These are phyloP conservation scores for Trichophyton rubrum DNA, from an alignment of 2,329 filamentous ascomycete genomes.

Conservation along the genomic window DNA sequence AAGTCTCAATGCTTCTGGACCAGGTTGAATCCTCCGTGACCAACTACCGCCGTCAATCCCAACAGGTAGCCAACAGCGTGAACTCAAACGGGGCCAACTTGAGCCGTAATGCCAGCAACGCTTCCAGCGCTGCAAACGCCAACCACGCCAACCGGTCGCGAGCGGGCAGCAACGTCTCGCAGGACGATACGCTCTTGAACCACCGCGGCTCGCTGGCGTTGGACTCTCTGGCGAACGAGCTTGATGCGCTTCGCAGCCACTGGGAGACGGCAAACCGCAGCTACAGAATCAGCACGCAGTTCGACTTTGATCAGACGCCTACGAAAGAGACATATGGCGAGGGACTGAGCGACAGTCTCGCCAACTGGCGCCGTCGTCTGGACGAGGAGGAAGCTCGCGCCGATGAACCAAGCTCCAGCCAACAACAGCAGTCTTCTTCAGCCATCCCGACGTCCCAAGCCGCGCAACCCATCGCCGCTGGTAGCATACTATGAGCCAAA, in stretches of 20 bases:
- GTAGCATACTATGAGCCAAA: slow-evolving; percentile 4
- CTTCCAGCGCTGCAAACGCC: slow-evolving; percentile 35
- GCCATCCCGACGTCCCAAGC: neutral
- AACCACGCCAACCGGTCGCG: slow-evolving; percentile 22
- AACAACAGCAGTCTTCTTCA: neutral
- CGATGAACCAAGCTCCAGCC: slow-evolving; percentile 14
- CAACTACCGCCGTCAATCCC: slow-evolving; percentile 72
- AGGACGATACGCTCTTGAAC: slow-evolving; percentile 34
- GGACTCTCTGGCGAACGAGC: slow-evolving; percentile 80
- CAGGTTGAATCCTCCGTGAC: slow-evolving; percentile 90
- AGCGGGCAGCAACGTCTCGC: slow-evolving; percentile 31
- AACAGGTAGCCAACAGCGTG: slow-evolving; percentile 24
- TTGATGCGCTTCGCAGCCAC: slow-evolving; percentile 77
- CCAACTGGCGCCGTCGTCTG: slow-evolving; percentile 68
- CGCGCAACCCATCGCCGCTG: neutral
- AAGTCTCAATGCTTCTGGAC: slow-evolving; percentile 82
- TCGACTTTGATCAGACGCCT: slow-evolving; percentile 62
- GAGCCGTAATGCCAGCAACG: slow-evolving; percentile 43
- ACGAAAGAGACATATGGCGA: slow-evolving; percentile 33
- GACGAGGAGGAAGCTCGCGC: slow-evolving; percentile 43
- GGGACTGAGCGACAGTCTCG: slow-evolving; percentile 55
- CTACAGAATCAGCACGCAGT: slow-evolving; percentile 78
- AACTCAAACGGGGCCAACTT: slow-evolving; percentile 28
- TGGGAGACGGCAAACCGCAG: slow-evolving; percentile 96
- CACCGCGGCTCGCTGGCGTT: slow-evolving; percentile 55